phyloP scores from a whole-genome alignment of 1,284 basidiomycete species.

The Ceratobasidium theobromae region DNA sequence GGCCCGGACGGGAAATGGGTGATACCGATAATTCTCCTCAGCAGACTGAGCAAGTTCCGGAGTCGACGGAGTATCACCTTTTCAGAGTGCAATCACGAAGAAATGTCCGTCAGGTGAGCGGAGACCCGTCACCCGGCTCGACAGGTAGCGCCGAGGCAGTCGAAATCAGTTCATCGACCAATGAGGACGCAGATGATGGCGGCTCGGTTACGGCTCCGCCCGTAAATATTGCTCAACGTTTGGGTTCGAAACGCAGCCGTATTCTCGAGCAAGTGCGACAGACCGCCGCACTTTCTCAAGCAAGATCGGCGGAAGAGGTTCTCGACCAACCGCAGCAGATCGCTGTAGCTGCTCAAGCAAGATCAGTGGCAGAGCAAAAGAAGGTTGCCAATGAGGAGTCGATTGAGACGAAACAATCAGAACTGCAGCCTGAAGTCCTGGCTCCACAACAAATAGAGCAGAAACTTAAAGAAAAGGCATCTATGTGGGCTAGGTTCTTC shows the following conservation, averaged over 20 bases:
- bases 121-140: not conserved
- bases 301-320: not conserved
- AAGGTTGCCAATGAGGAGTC: not conserved
- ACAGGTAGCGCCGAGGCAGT: not conserved
- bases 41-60: not conserved
- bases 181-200: not conserved
- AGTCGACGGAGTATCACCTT: not conserved
- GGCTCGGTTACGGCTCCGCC: not conserved
- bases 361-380: not conserved
- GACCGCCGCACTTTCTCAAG: conserved; percentile 10
- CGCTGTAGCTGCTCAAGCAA: conserved; percentile 15
- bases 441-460: not conserved
- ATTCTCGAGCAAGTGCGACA: conserved; percentile 9
- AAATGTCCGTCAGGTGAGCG: not conserved
- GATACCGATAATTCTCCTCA: not conserved
- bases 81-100: conserved; percentile 13
- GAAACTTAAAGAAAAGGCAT: too few species aligned
- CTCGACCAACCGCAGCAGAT: too few species aligned
- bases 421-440: too few species aligned
- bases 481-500: too few species aligned
- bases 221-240: not conserved
- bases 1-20: not conserved
- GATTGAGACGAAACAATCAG: not conserved
- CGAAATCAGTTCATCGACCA: not conserved
- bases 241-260: conserved; percentile 15